Base-by-base conservation (phyloP, 2,329 filamentous ascomycete species). In the Talaromyces amestolkiae region DNA sequence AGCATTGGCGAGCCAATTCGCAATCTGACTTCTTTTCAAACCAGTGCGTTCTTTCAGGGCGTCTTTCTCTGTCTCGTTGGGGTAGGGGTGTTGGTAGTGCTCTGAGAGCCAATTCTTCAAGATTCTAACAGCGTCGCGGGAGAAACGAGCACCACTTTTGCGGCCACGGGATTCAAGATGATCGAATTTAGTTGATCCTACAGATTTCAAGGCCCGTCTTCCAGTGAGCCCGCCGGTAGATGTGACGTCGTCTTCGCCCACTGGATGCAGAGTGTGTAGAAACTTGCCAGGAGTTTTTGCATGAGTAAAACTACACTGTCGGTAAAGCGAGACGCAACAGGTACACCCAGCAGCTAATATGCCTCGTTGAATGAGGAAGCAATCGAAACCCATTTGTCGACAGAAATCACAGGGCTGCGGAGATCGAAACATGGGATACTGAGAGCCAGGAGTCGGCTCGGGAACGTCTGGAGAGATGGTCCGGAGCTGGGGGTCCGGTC, bases 1-100 rank as follows among this genome's bases (percentile, higher is more conserved):
- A 65, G 92, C 92, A 77, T 97, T 97, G 66, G 93, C 93, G 56
- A 97, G 86, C 93, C 93, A 97, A 75, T 96, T 96, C 11, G 89
- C 89, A 71, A 97, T 94, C 73, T 97, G 93, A 15, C 85, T 90
- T 72, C 91, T 87, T 75, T 87, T 93, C 47, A 97, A 83, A 8
- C 92, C 92, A 0, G 93, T 97, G 71, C 90, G 86, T 56, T 86
- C 84, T 76, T 92, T 90, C 31, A 97, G 82, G 68, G 87, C 85
- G 69, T 93, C 90, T 73, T 94, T 96, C 74, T 97, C 91, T 66
- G 92, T 88, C 51, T 96, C 92, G 39, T 87, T 93, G 5, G 93
- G 93, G 74, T 97, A 97, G 0, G 93, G 93, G 71, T 96, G 91
- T 61, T 90, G 85, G 72, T 86, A 86, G 74, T 97, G 92, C 7